A percentile compares a stretch with the other conserved stretches of the same genome.
Evolutionary conservation across 1,284 basidiomycete genomes (phyloP).

Genomic region (Papiliotrema terrestris): DNA sequence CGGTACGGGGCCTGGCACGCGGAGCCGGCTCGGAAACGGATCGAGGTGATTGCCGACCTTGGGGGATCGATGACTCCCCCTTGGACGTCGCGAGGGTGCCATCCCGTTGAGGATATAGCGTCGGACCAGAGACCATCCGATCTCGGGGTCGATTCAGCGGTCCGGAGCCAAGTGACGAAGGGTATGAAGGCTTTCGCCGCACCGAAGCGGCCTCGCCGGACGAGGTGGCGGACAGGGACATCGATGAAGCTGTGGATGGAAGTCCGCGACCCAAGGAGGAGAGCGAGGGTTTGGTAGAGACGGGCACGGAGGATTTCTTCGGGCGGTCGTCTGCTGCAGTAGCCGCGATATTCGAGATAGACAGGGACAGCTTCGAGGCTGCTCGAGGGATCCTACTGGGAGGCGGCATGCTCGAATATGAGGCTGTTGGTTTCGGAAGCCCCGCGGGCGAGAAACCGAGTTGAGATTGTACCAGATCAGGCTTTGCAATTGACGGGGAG

Average conservation of each 20-base stretch:
- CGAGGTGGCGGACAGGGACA: neutral
- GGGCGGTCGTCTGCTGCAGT: neutral
- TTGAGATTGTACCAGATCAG: no score
- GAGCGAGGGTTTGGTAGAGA: neutral
- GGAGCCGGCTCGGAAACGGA: slow-evolving; percentile 26
- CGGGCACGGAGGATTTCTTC: neutral
- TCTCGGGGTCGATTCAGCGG: slow-evolving; percentile 29
- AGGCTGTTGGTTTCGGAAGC: no score
- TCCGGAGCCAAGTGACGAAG: slow-evolving; percentile 38
- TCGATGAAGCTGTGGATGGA: neutral
- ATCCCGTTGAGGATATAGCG: slow-evolving; percentile 16
- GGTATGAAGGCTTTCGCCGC: slow-evolving; percentile 38
- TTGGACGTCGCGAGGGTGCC: slow-evolving; percentile 1
- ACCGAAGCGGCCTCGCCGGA: neutral
- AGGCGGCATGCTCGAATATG: neutral
- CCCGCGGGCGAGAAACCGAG: no score
- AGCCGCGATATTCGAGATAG: neutral
- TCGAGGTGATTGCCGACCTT: slow-evolving; percentile 12
- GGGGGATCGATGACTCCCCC: neutral
- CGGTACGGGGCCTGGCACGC: slow-evolving; percentile 1
- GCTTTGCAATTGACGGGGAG: no score
- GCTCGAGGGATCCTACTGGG: slow-evolving; percentile 2
- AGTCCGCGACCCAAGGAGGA: slow-evolving; percentile 1
- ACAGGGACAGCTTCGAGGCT: neutral
- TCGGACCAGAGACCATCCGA: slow-evolving; percentile 41